Evolutionary conservation across 352 stramenopile genomes (phyloP).

Genomic region (Paralagenidium karlingii): DNA sequence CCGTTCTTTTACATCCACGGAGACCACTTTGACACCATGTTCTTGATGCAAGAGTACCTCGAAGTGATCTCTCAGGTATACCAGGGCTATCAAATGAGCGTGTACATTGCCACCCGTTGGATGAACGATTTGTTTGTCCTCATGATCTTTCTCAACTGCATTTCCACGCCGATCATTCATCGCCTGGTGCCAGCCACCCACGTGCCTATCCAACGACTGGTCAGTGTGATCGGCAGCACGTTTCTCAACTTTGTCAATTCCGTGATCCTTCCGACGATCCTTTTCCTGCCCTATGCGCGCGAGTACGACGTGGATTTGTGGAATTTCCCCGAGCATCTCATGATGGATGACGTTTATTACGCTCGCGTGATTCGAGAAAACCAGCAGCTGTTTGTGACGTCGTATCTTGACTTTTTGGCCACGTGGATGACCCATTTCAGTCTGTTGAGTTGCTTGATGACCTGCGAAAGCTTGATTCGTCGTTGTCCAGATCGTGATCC

Average conservation of each 20-base stretch:
- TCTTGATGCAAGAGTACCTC: conserved; percentile 8
- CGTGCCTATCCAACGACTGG: conserved; percentile 1
- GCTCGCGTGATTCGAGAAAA: conserved; percentile 9
- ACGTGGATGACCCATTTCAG: conserved; percentile 8
- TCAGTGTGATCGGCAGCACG: conserved; percentile 6
- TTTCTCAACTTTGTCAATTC: conserved; percentile 10
- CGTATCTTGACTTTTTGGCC: conserved; percentile 4
- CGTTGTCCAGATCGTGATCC: too few species aligned
- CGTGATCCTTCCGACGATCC: conserved; percentile 4
- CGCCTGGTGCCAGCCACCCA: neutral
- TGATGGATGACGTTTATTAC: conserved; percentile 13
- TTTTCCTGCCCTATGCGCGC: conserved; percentile 6
- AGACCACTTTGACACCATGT: conserved; percentile 9
- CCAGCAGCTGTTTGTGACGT: conserved; percentile 5
- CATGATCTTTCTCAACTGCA: conserved; percentile 11
- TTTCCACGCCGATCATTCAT: conserved; percentile 4
- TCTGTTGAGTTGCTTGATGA: too few species aligned
- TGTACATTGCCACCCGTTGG: conserved; percentile 8
- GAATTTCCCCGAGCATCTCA: too few species aligned
- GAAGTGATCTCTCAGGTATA: conserved; percentile 10
- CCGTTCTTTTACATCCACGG: conserved; percentile 7
- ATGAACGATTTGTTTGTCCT: conserved; percentile 6
- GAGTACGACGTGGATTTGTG: too few species aligned
- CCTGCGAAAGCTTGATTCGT: too few species aligned
- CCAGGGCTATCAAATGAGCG: conserved; percentile 8